phyloP scores from a whole-genome alignment of 805 yeast species.

The Zygotorulaspora florentina region DNA sequence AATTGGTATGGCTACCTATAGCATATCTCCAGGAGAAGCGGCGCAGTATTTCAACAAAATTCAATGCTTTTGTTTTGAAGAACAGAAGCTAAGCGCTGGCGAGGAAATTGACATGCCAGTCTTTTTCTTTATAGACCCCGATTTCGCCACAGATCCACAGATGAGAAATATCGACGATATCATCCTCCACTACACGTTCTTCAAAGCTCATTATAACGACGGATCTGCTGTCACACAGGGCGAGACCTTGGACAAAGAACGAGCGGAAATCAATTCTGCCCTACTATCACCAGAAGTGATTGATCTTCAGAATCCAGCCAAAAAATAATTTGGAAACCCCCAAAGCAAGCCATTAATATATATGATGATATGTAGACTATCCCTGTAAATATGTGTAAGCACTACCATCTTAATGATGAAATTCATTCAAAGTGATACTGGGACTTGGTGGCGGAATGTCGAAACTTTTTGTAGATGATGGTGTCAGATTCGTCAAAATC shows the following conservation, averaged over 20 bases:
- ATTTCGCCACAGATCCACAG: conserved; percentile 85
- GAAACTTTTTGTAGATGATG: background rate
- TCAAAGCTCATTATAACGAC: conserved; percentile 51
- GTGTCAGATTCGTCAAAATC: background rate
- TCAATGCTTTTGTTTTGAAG: conserved; percentile 98
- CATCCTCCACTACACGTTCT: conserved; percentile 88
- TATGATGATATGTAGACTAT: background rate
- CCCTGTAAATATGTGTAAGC: background rate
- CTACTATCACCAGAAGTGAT: conserved; percentile 17
- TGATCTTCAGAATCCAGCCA: background rate
- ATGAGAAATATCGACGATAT: conserved; percentile 90
- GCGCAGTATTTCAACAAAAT: conserved; percentile 96
- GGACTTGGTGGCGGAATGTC: conserved; percentile 29
- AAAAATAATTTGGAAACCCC: background rate
- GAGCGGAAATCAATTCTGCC: conserved; percentile 16
- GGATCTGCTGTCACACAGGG: conserved; percentile 35
- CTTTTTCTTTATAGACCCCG: conserved; percentile 95
- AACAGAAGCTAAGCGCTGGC: conserved; percentile 87
- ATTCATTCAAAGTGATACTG: conserved; percentile 22
- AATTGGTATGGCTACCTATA: conserved; percentile 97
- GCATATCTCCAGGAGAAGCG: conserved; percentile 93
- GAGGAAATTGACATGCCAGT: conserved; percentile 99
- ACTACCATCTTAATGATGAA: conserved; percentile 10
- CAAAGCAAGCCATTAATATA: conserved; percentile 1
- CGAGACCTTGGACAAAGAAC: conserved; percentile 9